Evolutionary conservation across 345 rosid species (phyloP).

Genomic region (Eucalyptus albens): DNA sequence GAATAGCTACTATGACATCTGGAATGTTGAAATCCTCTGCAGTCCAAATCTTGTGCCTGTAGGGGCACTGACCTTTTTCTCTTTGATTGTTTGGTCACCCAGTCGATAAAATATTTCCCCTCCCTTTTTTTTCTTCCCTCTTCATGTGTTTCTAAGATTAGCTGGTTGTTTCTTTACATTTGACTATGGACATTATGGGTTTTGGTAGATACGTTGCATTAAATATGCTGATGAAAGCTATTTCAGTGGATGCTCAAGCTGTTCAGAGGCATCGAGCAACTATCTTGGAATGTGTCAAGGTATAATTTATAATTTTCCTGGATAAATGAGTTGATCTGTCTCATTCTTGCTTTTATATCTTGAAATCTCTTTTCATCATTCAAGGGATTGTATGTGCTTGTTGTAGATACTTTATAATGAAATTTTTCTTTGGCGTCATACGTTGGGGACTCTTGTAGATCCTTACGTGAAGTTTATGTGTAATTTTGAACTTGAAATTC

Average conservation of each 20-base stretch:
- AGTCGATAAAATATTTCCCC: neutral
- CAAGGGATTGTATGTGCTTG: neutral
- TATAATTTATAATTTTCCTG: neutral
- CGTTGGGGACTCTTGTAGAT: neutral
- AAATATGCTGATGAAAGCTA: slow-evolving; percentile 96
- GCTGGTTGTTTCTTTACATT: neutral
- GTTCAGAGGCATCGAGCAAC: slow-evolving; percentile 96
- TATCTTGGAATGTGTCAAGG: slow-evolving; percentile 98
- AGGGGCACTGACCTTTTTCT: neutral
- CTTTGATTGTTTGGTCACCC: neutral
- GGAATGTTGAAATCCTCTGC: neutral
- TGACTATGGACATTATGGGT: neutral
- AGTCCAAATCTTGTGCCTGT: neutral
- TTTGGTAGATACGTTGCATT: slow-evolving; percentile 83
- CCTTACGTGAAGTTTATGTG: neutral
- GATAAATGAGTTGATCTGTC: neutral
- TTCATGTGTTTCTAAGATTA: neutral
- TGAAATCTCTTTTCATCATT: neutral
- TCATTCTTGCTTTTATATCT: neutral
- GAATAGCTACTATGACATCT: neutral
- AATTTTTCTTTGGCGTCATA: neutral
- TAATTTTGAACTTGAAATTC: neutral
- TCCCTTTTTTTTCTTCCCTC: neutral
- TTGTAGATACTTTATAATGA: neutral
- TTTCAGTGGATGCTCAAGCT: slow-evolving; percentile 83